Base-by-base conservation (phyloP, 139 green algal genomes). In the Mychonastes homosphaera region DNA sequence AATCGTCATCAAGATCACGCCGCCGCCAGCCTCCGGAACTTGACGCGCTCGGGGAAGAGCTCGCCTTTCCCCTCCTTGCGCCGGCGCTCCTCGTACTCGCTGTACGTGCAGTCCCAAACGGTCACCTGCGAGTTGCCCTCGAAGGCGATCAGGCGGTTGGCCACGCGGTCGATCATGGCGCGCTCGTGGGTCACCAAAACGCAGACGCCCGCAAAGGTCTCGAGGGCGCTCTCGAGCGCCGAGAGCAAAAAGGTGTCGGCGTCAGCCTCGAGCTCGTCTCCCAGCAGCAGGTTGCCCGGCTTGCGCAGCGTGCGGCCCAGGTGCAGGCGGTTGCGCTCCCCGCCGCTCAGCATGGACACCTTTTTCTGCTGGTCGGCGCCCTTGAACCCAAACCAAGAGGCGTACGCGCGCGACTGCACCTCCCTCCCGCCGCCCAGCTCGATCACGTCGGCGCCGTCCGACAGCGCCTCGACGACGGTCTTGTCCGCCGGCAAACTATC, bases 81-180 rank as follows among this genome's bases (percentile, higher is more conserved):
- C 41, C 63, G 62, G 69, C 91, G 73, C 59, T 72, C 78, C 40
- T 85, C 82, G 61, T 94, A 94, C 40, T 89, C 79, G 8, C 46
- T 67, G 61, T 77, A 86, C 34, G 53, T 58, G 27, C 86, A 83
- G 56, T 87, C 67, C 64, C 80, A 94, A 69, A 76, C 89, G 0
- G 70, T 62, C 30, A 81, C 74, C 63, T 81, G 63, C 49, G 51
- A 64, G 72, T 94, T 78, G 26, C 78, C 86, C 61, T 94, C 86
- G 63, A 84, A 94, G 0, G 86, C 84, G 19, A 94, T 47, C 59
- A 94, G 91, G 71, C 91, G 86, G 2, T 82, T 90, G 5, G 79
- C 79, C 5, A 91, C 55, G 2, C 84, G 70, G 65, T 90, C 78
- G 18, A 90, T 75, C 59, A 89, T n/a, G n/a, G n/a, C n/a, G n/a